Conservation (phyloP, 2,329 filamentous ascomycete genomes). For the Hypoxylon sp. region DNA sequence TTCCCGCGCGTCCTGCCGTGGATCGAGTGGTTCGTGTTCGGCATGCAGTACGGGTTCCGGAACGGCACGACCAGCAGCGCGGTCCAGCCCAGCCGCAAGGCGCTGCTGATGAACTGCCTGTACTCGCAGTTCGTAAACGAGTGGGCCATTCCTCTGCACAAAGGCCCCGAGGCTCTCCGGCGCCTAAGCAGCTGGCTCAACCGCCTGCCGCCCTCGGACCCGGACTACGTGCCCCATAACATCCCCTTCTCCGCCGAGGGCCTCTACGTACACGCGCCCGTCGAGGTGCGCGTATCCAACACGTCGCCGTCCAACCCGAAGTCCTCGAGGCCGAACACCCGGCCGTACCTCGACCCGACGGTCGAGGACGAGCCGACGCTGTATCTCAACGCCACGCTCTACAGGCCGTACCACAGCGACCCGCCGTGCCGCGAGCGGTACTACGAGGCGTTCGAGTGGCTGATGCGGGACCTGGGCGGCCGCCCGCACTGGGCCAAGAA, state of each 20-base stretch:
- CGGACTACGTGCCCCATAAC: constrained; percentile 70
- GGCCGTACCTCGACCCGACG: constrained; percentile 77
- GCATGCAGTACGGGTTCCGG: constrained; percentile 95
- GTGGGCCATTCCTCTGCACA: constrained; percentile 89
- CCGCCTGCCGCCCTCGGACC: constrained; percentile 70
- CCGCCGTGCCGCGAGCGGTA: constrained; percentile 82
- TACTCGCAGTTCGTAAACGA: constrained; percentile 99
- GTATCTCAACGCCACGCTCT: constrained; percentile 91
- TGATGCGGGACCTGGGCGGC: constrained; percentile 87
- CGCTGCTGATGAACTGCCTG: constrained; percentile 94
- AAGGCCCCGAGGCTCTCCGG: constrained; percentile 86
- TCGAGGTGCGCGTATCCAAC: constrained; percentile 90
- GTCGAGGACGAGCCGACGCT: constrained; percentile 76
- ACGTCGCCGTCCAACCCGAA: constrained; percentile 61
- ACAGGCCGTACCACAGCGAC: constrained; percentile 82
- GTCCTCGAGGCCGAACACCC: constrained; percentile 43
- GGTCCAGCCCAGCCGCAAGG: constrained; percentile 82
- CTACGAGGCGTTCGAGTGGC: constrained; percentile 90
- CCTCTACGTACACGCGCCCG: constrained; percentile 87
- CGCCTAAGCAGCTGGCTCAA: constrained; percentile 90
- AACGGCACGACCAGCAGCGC: constrained; percentile 76
- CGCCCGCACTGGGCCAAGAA: constrained; percentile 95
- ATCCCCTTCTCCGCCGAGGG: constrained; percentile 87
- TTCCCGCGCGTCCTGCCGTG: constrained; percentile 84
- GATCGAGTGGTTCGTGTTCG: constrained; percentile 97